Evolutionary conservation across 1,284 basidiomycete species (phyloP), one percentile per base, ranked within the genome.

Genomic region (Trametes polyzona): DNA sequence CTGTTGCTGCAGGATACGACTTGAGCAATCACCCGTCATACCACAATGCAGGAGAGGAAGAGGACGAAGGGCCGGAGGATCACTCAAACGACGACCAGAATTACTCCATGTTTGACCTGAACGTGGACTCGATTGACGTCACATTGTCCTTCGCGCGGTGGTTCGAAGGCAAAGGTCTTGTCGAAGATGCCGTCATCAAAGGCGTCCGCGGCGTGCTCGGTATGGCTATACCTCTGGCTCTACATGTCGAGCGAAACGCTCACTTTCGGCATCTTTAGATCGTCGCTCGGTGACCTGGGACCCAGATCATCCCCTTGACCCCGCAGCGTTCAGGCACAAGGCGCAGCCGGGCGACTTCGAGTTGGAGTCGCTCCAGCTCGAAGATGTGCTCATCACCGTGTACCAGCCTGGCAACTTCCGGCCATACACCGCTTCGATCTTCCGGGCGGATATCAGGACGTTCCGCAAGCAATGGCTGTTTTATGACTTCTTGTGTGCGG

Each of bases 381-480:
- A 98, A 72, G 96, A 99, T 71, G 84, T 98, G 19, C 82, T 99
- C 9, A 82, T 98, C 36, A 99, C 96, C 1, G 88, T 99, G 14
- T 93, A 98, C 70, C 96, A 99, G 69, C 96, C 96, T 1, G 89
- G 86, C 32, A 82, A 87, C 54, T 98, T 99, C 76, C 83, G 96
- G 4, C 96, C 96, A 5, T 96, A 90, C 74, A 98, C 95, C 10
- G 89, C 95, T 17, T 96, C 93, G 8, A 95, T 99, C 55, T 99
- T 99, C 77, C 89, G 90, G 59, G 96, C 96, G n/a, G 88, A 92
- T 63, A 84, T 98, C 36, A 83, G 84, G 12, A 83, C 82, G 16
- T 87, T 99, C 64, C 82, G 96, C 57, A 97, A 96, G 71, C 90
- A 93, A 67, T 99, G 95, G 95, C 69, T 98, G 32, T 98, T 98